phyloP scores from a whole-genome alignment of 352 stramenopile genomes.

The Pelagophyceae sp. region DNA sequence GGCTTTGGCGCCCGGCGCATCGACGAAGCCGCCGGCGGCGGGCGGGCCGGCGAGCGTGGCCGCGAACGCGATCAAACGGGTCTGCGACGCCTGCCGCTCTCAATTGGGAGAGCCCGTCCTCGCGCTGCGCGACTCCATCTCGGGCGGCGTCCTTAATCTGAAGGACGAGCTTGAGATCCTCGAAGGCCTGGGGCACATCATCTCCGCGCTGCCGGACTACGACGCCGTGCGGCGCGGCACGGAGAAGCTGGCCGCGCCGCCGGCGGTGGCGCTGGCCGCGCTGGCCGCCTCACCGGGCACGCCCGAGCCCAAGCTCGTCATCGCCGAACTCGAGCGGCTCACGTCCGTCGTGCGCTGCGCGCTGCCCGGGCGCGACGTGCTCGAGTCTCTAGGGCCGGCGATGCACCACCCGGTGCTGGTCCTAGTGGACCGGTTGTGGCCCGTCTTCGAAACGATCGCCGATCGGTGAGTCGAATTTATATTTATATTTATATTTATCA shows the following conservation, averaged over 20 bases:
- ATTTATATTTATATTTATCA: no score
- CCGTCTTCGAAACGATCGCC: slow-evolving; percentile 43
- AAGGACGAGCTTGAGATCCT: slow-evolving; percentile 57
- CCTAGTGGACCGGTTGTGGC: slow-evolving; percentile 50
- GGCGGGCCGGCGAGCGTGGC: slow-evolving; percentile 39
- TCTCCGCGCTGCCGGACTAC: slow-evolving; percentile 34
- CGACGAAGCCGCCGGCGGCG: not conserved
- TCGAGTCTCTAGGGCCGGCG: slow-evolving; percentile 13
- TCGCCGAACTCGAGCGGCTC: slow-evolving; percentile 49
- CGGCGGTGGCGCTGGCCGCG: not conserved
- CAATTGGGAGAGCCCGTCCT: slow-evolving; percentile 44
- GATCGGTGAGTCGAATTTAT: no score
- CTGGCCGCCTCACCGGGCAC: not conserved
- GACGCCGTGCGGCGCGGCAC: slow-evolving; percentile 24
- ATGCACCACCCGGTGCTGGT: slow-evolving; percentile 38
- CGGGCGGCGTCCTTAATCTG: slow-evolving; percentile 35
- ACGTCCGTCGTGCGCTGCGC: slow-evolving; percentile 49
- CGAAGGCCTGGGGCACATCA: slow-evolving; percentile 51
- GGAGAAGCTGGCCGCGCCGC: not conserved
- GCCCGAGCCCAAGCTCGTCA: slow-evolving; percentile 31
- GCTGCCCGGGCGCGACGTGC: slow-evolving; percentile 31
- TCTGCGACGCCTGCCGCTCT: slow-evolving; percentile 46
- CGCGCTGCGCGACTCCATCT: slow-evolving; percentile 48
- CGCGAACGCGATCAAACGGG: slow-evolving; percentile 51
- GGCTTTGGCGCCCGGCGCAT: no score